Conservation (phyloP, 257 asterid species). For the Solanum appendiculatum region DNA sequence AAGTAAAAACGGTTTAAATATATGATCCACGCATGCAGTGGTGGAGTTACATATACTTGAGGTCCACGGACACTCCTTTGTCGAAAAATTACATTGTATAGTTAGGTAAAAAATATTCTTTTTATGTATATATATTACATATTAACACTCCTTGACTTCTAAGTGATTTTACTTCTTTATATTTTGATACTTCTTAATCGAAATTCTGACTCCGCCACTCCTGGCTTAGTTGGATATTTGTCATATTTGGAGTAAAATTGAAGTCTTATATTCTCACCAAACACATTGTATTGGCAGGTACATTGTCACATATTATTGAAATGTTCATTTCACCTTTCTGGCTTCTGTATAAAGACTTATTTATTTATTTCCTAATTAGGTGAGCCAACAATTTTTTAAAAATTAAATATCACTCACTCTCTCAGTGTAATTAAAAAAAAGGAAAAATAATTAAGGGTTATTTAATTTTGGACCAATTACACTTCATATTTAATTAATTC, state of each 20-base stretch:
- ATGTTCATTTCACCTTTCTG: conserved; percentile 47
- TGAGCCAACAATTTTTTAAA: not conserved
- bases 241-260: conserved; percentile 14
- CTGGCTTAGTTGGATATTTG: not conserved
- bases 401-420: not conserved
- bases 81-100: too few relatives aligned
- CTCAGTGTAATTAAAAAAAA: not conserved
- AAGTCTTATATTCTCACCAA: conserved; percentile 43
- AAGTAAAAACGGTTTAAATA: not conserved
- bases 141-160: too few relatives aligned
- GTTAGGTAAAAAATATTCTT: too few relatives aligned
- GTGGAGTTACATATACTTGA: too few relatives aligned
- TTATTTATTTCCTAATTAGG: not conserved
- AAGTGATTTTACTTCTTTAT: too few relatives aligned
- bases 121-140: too few relatives aligned
- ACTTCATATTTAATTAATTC: not conserved
- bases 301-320: conserved; percentile 12
- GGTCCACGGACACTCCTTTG: too few relatives aligned
- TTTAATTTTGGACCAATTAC: not conserved
- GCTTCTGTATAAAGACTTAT: conserved; percentile 33
- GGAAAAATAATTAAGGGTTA: not conserved
- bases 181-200: too few relatives aligned
- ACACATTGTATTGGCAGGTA: conserved; percentile 13
- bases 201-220: too few relatives aligned
- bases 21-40: not conserved